A percentile compares a stretch with the other conserved stretches of the same genome.
Conservation (phyloP, 768 basidiomycete species). For the Russula lepida region DNA sequence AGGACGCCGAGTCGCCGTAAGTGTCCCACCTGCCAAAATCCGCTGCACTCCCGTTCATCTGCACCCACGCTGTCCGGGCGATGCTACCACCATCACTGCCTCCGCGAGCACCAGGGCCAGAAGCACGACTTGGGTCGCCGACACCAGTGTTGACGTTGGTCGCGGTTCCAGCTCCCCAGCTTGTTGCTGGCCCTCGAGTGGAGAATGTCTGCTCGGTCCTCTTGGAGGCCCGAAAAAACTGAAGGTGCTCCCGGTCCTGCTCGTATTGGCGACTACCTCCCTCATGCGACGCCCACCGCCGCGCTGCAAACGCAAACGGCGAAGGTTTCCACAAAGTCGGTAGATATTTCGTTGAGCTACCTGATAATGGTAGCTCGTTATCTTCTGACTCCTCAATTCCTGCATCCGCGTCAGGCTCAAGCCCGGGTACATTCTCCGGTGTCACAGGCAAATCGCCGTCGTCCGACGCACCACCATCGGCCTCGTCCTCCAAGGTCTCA, state of each 20-base stretch:
- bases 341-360: background rate
- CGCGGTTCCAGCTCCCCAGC: background rate
- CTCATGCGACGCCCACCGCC: slow-evolving; percentile 19
- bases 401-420: slow-evolving; percentile 1
- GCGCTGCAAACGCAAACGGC: slow-evolving; percentile 16
- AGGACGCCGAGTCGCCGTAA: slow-evolving; percentile 13
- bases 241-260: background rate
- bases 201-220: background rate
- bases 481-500: background rate
- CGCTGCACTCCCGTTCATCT: slow-evolving; percentile 11
- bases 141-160: background rate
- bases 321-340: slow-evolving; percentile 19
- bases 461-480: slow-evolving; percentile 17
- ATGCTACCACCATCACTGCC: background rate
- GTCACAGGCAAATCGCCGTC: slow-evolving; percentile 23
- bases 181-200: background rate
- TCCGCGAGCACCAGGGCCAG: slow-evolving; percentile 3
- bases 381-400: slow-evolving; percentile 20
- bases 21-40: slow-evolving; percentile 5
- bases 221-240: slow-evolving; percentile 7
- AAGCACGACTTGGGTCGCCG: background rate
- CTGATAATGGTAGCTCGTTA: slow-evolving; percentile 12
- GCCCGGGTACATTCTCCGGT: slow-evolving; percentile 14
- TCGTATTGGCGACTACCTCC: background rate
- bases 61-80: slow-evolving; percentile 9